A percentile compares a stretch with the other conserved stretches of the same genome.
Conservation (phyloP, 306 rosid genomes). For the Argentina anserina region DNA sequence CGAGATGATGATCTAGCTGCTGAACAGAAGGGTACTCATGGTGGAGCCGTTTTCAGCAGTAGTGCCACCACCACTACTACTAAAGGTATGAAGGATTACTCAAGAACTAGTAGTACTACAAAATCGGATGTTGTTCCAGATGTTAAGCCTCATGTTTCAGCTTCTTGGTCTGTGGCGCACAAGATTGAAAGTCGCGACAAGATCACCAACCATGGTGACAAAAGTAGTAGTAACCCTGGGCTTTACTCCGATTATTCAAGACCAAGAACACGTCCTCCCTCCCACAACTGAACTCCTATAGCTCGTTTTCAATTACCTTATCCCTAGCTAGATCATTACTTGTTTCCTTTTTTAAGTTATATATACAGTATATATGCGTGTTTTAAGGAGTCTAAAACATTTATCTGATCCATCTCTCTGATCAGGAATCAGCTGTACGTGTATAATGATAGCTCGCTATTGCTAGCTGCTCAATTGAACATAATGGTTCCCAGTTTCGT, state of each 20-base stretch:
- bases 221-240: constrained; percentile 23
- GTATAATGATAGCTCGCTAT: not conserved
- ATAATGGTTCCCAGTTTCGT: constrained; percentile 3
- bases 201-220: constrained; percentile 2
- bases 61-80: not conserved
- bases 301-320: not conserved
- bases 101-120: not conserved
- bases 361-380: not conserved
- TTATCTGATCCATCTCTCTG: not conserved
- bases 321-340: not conserved
- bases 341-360: not conserved
- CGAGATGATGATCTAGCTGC: not conserved
- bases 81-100: constrained; percentile 5
- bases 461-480: not conserved
- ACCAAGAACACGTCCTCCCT: constrained; percentile 65
- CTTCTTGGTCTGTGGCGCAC: constrained; percentile 32
- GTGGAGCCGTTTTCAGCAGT: not conserved
- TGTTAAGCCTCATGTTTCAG: constrained; percentile 29
- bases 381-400: too few relatives aligned
- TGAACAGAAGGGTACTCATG: not conserved
- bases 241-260: constrained; percentile 55
- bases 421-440: not conserved
- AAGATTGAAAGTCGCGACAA: not conserved
- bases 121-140: constrained; percentile 30
- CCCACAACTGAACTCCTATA: constrained; percentile 41